Evolutionary conservation across 2,329 filamentous ascomycete species (phyloP).

Genomic region (Colletotrichum trifolii): DNA sequence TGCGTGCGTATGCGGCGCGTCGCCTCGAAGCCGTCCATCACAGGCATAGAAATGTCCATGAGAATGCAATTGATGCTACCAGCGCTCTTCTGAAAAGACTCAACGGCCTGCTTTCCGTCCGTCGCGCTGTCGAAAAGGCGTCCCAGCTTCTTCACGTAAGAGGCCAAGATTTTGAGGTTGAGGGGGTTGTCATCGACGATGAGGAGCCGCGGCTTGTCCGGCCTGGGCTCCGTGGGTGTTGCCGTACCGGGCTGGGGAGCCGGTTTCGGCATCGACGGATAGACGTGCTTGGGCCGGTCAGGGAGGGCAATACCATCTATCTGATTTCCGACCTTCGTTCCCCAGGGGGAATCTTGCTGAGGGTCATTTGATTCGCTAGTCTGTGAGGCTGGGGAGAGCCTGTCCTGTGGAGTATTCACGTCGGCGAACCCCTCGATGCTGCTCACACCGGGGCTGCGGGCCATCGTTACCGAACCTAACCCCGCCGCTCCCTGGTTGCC

Average conservation of each 20-base stretch:
- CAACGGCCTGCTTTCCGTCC: conserved; percentile 49
- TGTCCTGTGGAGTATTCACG: too few species aligned
- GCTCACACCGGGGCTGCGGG: too few species aligned
- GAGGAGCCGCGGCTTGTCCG: conserved; percentile 40
- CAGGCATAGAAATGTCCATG: conserved; percentile 68
- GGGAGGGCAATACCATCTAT: too few species aligned
- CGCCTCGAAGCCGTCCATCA: conserved; percentile 64
- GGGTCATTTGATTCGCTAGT: too few species aligned
- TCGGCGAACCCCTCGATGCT: too few species aligned
- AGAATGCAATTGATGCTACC: conserved; percentile 45
- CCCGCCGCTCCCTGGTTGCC: too few species aligned
- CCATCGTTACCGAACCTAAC: too few species aligned
- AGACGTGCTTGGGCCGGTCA: too few species aligned
- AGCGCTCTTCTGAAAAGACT: conserved; percentile 41
- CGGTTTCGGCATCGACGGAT: neutral
- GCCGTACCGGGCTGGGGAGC: too few species aligned
- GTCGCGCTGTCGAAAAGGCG: conserved; percentile 44
- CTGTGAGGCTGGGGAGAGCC: too few species aligned
- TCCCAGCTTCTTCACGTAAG: conserved; percentile 49
- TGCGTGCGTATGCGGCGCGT: conserved; percentile 61
- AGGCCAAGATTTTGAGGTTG: conserved; percentile 49
- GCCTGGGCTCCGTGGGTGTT: neutral
- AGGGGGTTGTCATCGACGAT: conserved; percentile 56
- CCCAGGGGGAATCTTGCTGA: too few species aligned
- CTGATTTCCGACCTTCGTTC: too few species aligned